These are phyloP conservation scores for Ceratobasidium papillatum DNA, from an alignment of 1,284 basidiomycete genomes.

Conservation along the genomic window DNA sequence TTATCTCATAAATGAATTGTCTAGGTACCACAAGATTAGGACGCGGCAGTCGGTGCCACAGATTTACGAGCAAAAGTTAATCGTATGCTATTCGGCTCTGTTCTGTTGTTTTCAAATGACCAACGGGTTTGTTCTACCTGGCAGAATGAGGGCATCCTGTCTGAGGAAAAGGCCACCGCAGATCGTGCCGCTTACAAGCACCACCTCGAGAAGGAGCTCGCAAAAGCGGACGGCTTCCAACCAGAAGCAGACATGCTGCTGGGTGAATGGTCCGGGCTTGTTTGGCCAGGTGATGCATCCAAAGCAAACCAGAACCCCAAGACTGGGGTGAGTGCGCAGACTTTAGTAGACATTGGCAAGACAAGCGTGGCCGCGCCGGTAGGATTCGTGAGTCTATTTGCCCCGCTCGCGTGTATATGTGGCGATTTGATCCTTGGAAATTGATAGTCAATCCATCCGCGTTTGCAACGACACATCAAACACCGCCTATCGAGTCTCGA, in stretches of 20 bases:
- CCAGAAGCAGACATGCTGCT: constrained; percentile 66
- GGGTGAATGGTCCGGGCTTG: constrained; percentile 72
- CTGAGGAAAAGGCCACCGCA: constrained; percentile 58
- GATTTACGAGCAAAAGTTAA: constrained; percentile 80
- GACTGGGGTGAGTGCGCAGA: constrained; percentile 69
- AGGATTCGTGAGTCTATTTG: constrained; percentile 68
- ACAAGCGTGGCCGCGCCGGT: constrained; percentile 77
- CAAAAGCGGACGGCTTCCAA: constrained; percentile 58
- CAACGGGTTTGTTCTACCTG: constrained; percentile 21
- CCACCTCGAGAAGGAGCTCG: constrained; percentile 68
- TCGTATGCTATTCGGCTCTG: constrained; percentile 59
- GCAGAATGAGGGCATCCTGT: constrained; percentile 67
- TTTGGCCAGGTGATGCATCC: constrained; percentile 68
- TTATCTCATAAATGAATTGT: background rate
- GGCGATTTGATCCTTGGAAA: constrained; percentile 1
- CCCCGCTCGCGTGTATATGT: background rate
- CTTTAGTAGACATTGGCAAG: constrained; percentile 66
- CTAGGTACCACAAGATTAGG: constrained; percentile 76
- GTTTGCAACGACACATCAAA: constrained; percentile 81
- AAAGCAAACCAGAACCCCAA: constrained; percentile 65
- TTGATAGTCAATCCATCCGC: constrained; percentile 75
- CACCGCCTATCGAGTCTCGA: constrained; percentile 77
- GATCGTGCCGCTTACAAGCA: constrained; percentile 67
- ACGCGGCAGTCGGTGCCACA: constrained; percentile 79
- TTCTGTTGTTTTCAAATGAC: constrained; percentile 13